Percentiles rank a stretch among this genome's conserved stretches.
These are phyloP conservation scores for Epipyxis sp. DNA, from an alignment of 108 stramenopile species.

Conservation along the genomic window DNA sequence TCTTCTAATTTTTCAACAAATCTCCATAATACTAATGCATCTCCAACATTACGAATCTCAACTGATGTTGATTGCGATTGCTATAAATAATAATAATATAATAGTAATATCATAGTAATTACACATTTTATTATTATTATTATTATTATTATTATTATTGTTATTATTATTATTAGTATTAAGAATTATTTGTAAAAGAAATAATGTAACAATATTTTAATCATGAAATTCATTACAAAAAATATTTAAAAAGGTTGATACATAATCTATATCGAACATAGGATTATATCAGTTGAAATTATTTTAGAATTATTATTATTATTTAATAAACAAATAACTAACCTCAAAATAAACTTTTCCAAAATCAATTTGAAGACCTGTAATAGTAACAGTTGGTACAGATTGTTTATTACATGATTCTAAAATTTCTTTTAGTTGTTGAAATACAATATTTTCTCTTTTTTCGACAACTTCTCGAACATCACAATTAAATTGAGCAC, in stretches of 20 bases:
- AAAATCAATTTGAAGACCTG: not conserved
- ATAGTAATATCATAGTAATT: too few species aligned
- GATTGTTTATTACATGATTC: not conserved
- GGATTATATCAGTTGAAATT: not conserved
- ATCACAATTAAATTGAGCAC: conserved; percentile 69
- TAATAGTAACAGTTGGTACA: not conserved
- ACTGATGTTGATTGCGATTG: too few species aligned
- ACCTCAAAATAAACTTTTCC: not conserved
- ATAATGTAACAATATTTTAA: conserved; percentile 62
- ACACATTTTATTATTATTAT: too few species aligned
- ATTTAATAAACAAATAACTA: not conserved
- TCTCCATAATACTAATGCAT: conserved; percentile 76
- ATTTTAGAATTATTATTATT: not conserved
- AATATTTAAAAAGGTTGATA: not conserved
- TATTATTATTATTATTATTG: too few species aligned
- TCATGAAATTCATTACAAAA: conserved; percentile 58
- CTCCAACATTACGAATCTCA: conserved; percentile 75
- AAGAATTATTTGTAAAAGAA: too few species aligned
- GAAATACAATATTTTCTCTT: conserved; percentile 68
- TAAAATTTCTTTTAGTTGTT: conserved; percentile 63
- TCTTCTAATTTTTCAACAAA: conserved; percentile 90
- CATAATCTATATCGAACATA: not conserved
- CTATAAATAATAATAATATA: too few species aligned
- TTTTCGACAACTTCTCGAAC: conserved; percentile 72
- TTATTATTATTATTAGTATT: too few species aligned